Base-by-base conservation (phyloP, 495 filamentous ascomycete genomes). In the Penicillium roqueforti region DNA sequence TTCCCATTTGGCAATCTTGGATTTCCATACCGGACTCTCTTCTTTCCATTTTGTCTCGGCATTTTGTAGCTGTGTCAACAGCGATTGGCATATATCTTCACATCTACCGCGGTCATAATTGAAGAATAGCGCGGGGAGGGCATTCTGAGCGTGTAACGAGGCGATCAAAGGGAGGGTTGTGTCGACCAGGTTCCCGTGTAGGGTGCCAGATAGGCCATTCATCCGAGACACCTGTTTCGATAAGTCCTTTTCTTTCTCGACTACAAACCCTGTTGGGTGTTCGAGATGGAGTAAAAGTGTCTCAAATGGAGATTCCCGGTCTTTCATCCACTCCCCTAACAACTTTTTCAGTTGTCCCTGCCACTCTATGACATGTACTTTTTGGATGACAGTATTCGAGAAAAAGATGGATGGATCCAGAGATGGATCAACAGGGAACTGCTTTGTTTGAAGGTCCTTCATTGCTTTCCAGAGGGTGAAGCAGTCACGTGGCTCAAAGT, bases 101-200 rank as follows among this genome's bases (percentile, higher is more conserved):
- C 88, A 92, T 18, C 66, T 61, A 1, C 51, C 55, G 32, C 88
- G 79, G 53, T 90, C 85, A 61, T 86, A 91, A 52, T 88, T 89
- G 75, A 92, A 91, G 5, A 91, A 56, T 14, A 92, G 79, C 0
- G 85, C 87, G 0, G 88, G 88, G 5, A 92, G 74, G 3, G 85
- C 87, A 50, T 80, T 76, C 52, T 80, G 76, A 3, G 74, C 67
- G 46, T 89, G 80, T 1, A 92, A 76, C 13, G 82, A 76, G 23
- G 66, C 72, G 0, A 89, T 71, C 29, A 91, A 62, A 0, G 84
- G 80, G 19, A 90, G 71, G 3, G 80, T 81, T 5, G 76, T 80
- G 4, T 65, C 44, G 6, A 69, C 56, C 10, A 84, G 54, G 10
- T 47, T 31, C 14, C 39, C 20, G 6, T 40, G 13, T 6, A 46